Evolutionary conservation across 2,329 filamentous ascomycete genomes (phyloP).

Genomic region (Venturia effusa): DNA sequence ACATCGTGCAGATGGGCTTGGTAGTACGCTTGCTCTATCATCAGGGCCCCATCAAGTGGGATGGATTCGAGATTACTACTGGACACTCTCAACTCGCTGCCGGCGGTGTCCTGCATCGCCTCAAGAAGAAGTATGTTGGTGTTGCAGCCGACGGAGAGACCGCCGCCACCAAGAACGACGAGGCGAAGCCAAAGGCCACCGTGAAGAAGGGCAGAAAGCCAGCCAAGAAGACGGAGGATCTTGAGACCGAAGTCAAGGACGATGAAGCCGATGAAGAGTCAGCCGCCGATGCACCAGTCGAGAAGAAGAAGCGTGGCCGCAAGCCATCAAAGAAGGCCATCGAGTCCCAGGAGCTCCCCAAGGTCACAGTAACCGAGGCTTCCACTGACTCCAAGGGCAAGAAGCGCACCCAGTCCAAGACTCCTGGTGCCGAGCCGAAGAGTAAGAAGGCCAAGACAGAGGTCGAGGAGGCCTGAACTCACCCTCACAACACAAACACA

Average conservation of each 20-base stretch:
- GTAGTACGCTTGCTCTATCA: background rate
- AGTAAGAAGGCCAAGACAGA: background rate
- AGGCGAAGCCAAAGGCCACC: background rate
- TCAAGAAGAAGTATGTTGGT: slow-evolving; percentile 7
- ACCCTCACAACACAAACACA: background rate
- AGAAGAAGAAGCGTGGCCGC: background rate
- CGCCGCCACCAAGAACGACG: background rate
- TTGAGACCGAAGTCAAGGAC: background rate
- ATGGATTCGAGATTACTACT: background rate
- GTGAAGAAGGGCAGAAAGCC: background rate
- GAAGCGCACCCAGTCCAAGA: background rate
- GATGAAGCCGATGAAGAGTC: background rate
- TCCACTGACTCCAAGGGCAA: background rate
- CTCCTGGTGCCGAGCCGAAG: background rate
- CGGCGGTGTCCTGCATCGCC: background rate
- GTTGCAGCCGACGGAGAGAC: background rate
- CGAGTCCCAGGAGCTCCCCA: background rate
- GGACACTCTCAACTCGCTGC: background rate
- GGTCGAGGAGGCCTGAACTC: background rate
- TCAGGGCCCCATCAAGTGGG: slow-evolving; percentile 4
- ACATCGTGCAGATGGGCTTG: background rate
- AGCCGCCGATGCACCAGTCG: background rate
- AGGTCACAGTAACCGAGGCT: background rate
- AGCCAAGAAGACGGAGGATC: background rate
- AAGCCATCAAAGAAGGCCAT: background rate